phyloP scores from a whole-genome alignment of 2,329 filamentous ascomycete genomes.

The Diaporthe ilicicola region DNA sequence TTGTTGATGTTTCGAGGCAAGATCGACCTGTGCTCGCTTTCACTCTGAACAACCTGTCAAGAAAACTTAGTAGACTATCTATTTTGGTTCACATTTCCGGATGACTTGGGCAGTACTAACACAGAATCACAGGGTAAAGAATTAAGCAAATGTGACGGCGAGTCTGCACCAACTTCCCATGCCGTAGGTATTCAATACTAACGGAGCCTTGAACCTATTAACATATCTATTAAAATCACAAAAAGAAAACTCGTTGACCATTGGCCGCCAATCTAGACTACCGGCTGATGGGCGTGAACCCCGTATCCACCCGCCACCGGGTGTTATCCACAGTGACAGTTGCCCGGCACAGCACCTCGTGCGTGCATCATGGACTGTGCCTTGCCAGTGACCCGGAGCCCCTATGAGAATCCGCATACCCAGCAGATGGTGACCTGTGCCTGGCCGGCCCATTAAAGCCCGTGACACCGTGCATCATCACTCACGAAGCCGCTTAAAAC shows the following conservation, averaged over 20 bases:
- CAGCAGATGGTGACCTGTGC: not conserved
- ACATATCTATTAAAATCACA: conserved; percentile 5
- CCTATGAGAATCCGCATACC: not conserved
- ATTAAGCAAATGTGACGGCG: not conserved
- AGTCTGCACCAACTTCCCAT: not conserved
- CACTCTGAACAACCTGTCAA: not conserved
- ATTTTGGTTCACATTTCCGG: no score
- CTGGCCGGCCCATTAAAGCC: no score
- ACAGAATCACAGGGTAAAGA: not conserved
- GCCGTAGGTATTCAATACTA: conserved; percentile 6
- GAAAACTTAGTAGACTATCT: not conserved
- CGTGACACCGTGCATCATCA: not conserved
- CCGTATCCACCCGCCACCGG: not conserved
- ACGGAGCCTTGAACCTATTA: conserved; percentile 8
- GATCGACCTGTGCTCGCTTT: conserved; percentile 4
- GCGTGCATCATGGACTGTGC: no score
- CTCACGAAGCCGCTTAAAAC: not conserved
- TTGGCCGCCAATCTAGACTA: not conserved
- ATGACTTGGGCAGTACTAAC: no score
- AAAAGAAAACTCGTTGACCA: not conserved
- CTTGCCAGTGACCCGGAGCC: not conserved
- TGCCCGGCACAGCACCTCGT: no score
- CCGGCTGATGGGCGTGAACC: not conserved
- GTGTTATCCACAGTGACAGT: not conserved
- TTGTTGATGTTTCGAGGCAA: conserved; percentile 1